Evolutionary conservation across 2,329 filamentous ascomycete species (phyloP).

Genomic region (Colletotrichum sp.): DNA sequence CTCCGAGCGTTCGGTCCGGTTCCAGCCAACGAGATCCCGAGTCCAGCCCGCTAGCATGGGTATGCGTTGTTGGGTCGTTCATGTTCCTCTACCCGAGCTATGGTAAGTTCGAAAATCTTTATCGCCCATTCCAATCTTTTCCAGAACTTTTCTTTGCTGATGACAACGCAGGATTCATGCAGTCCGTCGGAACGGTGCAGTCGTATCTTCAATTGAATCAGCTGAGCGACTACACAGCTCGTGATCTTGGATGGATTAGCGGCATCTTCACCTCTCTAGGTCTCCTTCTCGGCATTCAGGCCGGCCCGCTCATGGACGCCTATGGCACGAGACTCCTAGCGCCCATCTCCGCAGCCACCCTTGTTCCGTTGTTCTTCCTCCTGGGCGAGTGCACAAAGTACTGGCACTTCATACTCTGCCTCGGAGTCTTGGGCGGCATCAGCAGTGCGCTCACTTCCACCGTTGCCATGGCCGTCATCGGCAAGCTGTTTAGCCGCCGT

Average conservation of each 20-base stretch:
- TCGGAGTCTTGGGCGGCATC: conserved; percentile 47
- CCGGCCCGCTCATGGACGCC: conserved; percentile 53
- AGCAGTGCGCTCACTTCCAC: conserved; percentile 43
- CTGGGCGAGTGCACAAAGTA: conserved; percentile 51
- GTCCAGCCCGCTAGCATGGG: conserved; percentile 13
- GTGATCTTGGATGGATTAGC: conserved; percentile 55
- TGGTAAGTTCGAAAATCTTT: neutral
- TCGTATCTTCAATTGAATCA: conserved; percentile 51
- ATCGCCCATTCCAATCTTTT: no score
- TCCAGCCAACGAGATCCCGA: neutral
- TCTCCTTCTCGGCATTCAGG: conserved; percentile 49
- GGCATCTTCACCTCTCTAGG: conserved; percentile 50
- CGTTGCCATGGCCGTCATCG: conserved; percentile 35
- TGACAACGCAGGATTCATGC: conserved; percentile 44
- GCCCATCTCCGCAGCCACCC: conserved; percentile 38
- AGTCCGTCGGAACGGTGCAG: conserved; percentile 52
- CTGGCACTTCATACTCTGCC: conserved; percentile 52
- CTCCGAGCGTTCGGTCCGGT: neutral
- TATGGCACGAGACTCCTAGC: conserved; percentile 48
- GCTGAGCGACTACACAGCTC: conserved; percentile 42
- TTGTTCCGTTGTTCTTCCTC: conserved; percentile 45
- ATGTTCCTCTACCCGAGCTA: conserved; percentile 20
- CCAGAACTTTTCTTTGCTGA: no score
- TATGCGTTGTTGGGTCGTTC: conserved; percentile 15
- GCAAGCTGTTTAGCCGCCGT: conserved; percentile 30